A percentile compares a stretch with the other conserved stretches of the same genome.
Evolutionary conservation across 202 grass and related monocot genomes (phyloP).

Genomic region (Hordeum pubiflorum): DNA sequence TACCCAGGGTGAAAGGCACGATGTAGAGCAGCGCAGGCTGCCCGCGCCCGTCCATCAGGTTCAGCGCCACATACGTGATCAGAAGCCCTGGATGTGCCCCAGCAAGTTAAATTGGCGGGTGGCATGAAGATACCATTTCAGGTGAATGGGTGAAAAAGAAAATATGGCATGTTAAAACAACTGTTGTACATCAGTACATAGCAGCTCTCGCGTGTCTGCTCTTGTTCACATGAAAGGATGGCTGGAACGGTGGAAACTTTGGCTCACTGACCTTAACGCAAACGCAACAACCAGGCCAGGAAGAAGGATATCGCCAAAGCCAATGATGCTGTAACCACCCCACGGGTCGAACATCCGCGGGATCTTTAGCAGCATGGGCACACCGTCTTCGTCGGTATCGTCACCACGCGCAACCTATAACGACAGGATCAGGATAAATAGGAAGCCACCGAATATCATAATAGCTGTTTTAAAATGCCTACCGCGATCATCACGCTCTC

Average conservation of each 20-base stretch:
- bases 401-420: conserved; percentile 80
- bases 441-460: background rate
- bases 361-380: conserved; percentile 94
- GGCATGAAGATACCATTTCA: background rate
- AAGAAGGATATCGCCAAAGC: conserved; percentile 95
- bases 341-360: conserved; percentile 92
- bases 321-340: conserved; percentile 92
- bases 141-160: too few relatives aligned
- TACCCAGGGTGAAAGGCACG: conserved; percentile 93
- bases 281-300: conserved; percentile 86
- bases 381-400: conserved; percentile 83
- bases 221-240: background rate
- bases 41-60: conserved; percentile 93
- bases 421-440: background rate
- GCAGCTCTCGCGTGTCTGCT: background rate
- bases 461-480: conserved; percentile 18
- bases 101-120: background rate
- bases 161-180: background rate
- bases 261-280: conserved; percentile 50
- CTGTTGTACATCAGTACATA: too few relatives aligned
- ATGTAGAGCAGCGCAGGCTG: conserved; percentile 95
- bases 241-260: background rate
- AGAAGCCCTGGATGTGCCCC: conserved; percentile 54
- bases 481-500: conserved; percentile 99
- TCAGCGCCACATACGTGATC: conserved; percentile 89